phyloP scores from a whole-genome alignment of 176 grass and related monocot species.

The Zea luxurians region DNA sequence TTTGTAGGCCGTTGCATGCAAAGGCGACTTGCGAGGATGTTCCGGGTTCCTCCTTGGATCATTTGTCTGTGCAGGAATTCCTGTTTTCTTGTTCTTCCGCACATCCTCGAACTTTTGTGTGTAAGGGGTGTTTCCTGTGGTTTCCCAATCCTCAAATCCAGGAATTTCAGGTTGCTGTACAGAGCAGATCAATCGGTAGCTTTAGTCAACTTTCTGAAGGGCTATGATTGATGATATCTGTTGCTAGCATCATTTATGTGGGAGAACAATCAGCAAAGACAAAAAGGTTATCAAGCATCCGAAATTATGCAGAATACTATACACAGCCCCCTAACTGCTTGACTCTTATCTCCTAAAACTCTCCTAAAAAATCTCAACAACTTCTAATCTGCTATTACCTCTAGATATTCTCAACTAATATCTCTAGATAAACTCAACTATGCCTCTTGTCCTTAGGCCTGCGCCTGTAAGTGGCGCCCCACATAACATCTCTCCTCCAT shows the following conservation, averaged over 20 bases:
- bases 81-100: slow-evolving; percentile 40
- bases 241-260: background rate
- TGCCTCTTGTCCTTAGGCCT: too few relatives aligned
- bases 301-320: background rate
- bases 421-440: too few relatives aligned
- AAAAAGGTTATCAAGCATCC: background rate
- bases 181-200: slow-evolving; percentile 26
- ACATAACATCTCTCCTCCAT: too few relatives aligned
- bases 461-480: too few relatives aligned
- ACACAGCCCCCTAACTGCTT: too few relatives aligned
- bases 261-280: background rate
- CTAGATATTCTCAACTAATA: too few relatives aligned
- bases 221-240: background rate
- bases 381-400: too few relatives aligned
- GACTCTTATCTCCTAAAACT: too few relatives aligned
- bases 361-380: too few relatives aligned
- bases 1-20: slow-evolving; percentile 39
- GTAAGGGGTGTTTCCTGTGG: slow-evolving; percentile 48
- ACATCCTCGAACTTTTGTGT: slow-evolving; percentile 56
- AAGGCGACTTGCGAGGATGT: slow-evolving; percentile 38
- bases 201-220: background rate
- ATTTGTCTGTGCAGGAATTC: slow-evolving; percentile 37
- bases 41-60: slow-evolving; percentile 26
- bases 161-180: slow-evolving; percentile 60
- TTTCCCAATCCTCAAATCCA: slow-evolving; percentile 52